Conservation (phyloP, 331 rosid genomes). For the Quercus lobata region DNA sequence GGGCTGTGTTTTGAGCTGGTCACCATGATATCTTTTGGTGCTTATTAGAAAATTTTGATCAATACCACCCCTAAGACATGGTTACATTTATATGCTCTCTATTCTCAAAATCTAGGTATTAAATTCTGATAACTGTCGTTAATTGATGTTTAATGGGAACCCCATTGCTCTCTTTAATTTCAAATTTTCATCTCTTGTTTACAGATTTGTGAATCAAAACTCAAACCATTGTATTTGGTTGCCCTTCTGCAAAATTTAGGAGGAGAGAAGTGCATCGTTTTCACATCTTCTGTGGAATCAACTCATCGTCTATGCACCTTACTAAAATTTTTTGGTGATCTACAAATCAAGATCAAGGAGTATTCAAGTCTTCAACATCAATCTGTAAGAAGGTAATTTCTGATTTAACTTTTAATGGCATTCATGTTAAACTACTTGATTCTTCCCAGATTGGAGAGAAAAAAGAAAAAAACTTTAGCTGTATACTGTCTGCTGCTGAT, state of each 20-base stretch:
- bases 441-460: background rate
- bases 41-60: too few species aligned
- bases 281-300: slow-evolving; percentile 90
- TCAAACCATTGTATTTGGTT: slow-evolving; percentile 80
- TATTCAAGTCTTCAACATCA: slow-evolving; percentile 87
- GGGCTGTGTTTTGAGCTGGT: background rate
- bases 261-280: slow-evolving; percentile 81
- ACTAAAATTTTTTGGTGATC: slow-evolving; percentile 56
- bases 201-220: slow-evolving; percentile 73
- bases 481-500: background rate
- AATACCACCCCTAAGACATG: background rate
- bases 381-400: slow-evolving; percentile 67
- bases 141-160: background rate
- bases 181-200: slow-evolving; percentile 6
- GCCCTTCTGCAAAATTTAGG: slow-evolving; percentile 73
- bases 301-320: slow-evolving; percentile 85
- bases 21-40: background rate
- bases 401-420: background rate
- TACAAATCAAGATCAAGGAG: slow-evolving; percentile 71
- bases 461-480: background rate
- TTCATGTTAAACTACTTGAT: background rate
- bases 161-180: slow-evolving; percentile 3
- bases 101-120: background rate
- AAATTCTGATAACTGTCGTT: background rate
- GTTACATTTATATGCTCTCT: background rate